Evolutionary conservation across 108 stramenopile genomes (phyloP), one percentile per base, ranked within the genome.

Genomic region (Fragilariopsis cylindrus): DNA sequence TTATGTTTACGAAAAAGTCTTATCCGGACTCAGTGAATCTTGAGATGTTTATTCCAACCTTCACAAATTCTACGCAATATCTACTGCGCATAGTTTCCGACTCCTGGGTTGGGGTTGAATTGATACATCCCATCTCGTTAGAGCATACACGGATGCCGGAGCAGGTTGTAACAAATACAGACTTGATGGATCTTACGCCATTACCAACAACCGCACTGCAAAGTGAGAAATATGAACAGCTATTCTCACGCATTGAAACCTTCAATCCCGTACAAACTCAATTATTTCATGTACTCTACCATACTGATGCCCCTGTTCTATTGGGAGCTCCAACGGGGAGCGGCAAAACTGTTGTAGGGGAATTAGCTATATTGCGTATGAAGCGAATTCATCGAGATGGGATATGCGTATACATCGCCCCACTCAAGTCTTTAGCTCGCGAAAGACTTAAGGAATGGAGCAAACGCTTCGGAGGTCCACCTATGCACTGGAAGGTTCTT

Each of bases 211-310:
- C 87, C n/a, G 98, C 94, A 2, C 74, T 99, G 53, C 86, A 89
- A 43, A 79, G 98, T 67, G 69, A 78, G 40, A 72, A 72, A 42
- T 99, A 85, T 72, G 97, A 99, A 81, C 57, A 81, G 43, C 78
- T 99, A 41, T 99, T 97, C 72, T 82, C 76, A 39, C 87, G 84
- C 55, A 98, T 97, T 78, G 78, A 90, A 30, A 92, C 93, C 48
- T 99, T 99, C 84, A 99, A 99, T 69, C 98, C 99, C 15, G 65
- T 98, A 56, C 96, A 97, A 80, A 96, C 96, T 45, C 96, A 97
- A 66, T 50, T 92, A 30, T 98, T 97, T 75, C 92, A 96, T 69
- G 84, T 92, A 54, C 83, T 97, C 30, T 97, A 94, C 80, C 85
- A 82, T 67, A 94, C 96, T 9, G 95, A 98, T 77, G 71, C 76